Base-by-base conservation (phyloP, 202 grass and related monocot species). In the Digitaria exilis region DNA sequence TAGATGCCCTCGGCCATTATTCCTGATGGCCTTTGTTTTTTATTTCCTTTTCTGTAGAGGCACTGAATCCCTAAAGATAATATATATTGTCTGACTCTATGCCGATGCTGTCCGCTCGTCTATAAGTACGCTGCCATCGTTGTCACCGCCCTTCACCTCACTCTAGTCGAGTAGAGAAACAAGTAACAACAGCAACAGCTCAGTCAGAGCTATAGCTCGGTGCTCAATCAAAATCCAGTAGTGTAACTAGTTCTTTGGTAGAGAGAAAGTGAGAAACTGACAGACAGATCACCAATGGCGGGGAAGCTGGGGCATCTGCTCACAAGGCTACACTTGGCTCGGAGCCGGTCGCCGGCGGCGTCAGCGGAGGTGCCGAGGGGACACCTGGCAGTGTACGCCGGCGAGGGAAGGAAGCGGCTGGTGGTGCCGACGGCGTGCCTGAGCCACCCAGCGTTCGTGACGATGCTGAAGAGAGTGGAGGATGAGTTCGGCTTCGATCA, bases 401-500 rank as follows among this genome's bases (percentile, higher is more conserved):
- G 82, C 1, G 88, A 90, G 66, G 69, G 15, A 5, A 46, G 80
- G 78, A 93, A 90, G 88, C 60, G 85, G 43, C 88, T 93, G 61
- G 82, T 93, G 29, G 76, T 93, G 21, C 88, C 88, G 52, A 88
- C 87, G 83, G 51, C 82, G 46, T 93, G 71, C 85, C 65, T 88
- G 5, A 88, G 34, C 71, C 68, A 93, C 42, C 91, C 91, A 46
- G 45, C 76, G 17, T 90, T 93, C 83, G 65, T 89, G 46, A 82
- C 67, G 67, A 72, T 88, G 63, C 85, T 88, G 24, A 73, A 90
- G 78, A 65, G 82, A 24, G 88, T 84, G 56, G 85, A 88, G 59
- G 88, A 93, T 2, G 86, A 92, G 82, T 88, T 84, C 73, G 86
- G 86, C 25, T 89, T 94, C 66, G 92, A 91, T 48, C 81, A 94